Conservation (phyloP, 805 yeast genomes). For the Sungouiozyma intestinalis region DNA sequence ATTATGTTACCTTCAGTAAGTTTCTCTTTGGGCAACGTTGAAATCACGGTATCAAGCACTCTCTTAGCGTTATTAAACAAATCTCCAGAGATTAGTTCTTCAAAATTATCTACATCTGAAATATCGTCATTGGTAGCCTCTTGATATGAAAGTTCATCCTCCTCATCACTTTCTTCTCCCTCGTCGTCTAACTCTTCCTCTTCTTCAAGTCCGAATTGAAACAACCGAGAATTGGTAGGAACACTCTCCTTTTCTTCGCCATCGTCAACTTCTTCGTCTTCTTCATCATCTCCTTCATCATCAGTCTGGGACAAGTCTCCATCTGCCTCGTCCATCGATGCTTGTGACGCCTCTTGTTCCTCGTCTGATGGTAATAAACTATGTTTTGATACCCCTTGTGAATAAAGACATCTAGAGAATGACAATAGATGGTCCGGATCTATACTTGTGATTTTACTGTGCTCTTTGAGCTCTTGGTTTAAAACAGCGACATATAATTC, state of each 20-base stretch:
- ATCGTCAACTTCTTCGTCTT: conserved; percentile 20
- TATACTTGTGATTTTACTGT: background rate
- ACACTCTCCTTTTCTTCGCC: conserved; percentile 38
- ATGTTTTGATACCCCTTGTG: conserved; percentile 6
- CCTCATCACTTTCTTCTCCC: conserved; percentile 7
- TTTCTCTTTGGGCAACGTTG: background rate
- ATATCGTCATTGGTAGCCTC: conserved; percentile 1
- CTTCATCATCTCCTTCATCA: conserved; percentile 19
- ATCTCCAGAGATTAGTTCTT: conserved; percentile 11
- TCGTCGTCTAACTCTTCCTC: conserved; percentile 9
- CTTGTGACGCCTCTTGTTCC: conserved; percentile 12
- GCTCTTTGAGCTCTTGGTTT: background rate
- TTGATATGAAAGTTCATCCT: conserved; percentile 5
- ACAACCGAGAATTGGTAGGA: conserved; percentile 8
- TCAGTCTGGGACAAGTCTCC: conserved; percentile 23
- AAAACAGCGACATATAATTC: background rate
- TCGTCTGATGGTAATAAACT: conserved; percentile 7
- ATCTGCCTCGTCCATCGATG: conserved; percentile 22
- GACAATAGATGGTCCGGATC: conserved; percentile 2
- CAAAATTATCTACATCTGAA: conserved; percentile 3
- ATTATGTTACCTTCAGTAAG: background rate
- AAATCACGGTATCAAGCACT: conserved; percentile 51
- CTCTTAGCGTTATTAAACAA: conserved; percentile 55
- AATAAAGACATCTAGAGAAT: conserved; percentile 3
- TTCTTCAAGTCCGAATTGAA: conserved; percentile 20